Base-by-base conservation (phyloP, 2,329 filamentous ascomycete species). In the Hirsutella minnesotensis region DNA sequence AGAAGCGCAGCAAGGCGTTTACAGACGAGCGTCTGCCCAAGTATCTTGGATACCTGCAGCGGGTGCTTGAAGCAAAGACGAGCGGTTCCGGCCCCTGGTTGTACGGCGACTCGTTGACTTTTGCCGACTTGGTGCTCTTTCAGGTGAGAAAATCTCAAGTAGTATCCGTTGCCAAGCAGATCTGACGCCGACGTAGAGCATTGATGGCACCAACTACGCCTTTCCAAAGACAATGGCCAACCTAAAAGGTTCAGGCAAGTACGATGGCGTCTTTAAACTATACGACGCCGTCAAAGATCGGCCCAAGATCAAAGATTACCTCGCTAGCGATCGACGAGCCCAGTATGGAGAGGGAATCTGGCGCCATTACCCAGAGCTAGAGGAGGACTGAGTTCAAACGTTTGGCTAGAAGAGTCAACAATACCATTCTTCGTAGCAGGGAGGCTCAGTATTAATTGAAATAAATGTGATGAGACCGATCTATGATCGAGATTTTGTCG, bases 61-160 rank as follows among this genome's bases (percentile, higher is more conserved):
- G 80, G 1, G 72, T 82, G 16, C 56, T 90, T 8, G 53, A 59
- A n/a, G 54, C 57, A 16, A 76, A 80, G 50, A 66, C 72, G 24
- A 72, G 69, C 45, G 67, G 69, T 0, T 73, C 75, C 0, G 66
- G 76, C 5, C 75, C 75, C 20, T 86, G 80, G 69, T 58, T 90
- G 0, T 80, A 86, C 38, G 81, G 79, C 0, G 70, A 68, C 0
- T 64, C 65, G 47, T 51, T 89, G 48, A 84, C 77, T 0, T 86
- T 83, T 58, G 85, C 83, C 13, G 85, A 90, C 56, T 65, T 83
- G 39, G 80, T 83, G 2, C 56, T 88, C 1, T 89, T 82, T 67
- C 83, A 87, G 61, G 78, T 81, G 47, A 46, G 65, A 50, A 15
- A 27, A 27, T 39, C 27, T n/a, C 9, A 10, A 4, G 7, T 33